Evolutionary conservation across 805 yeast species (phyloP).

Genomic region (Cyberlindnera lachancei): DNA sequence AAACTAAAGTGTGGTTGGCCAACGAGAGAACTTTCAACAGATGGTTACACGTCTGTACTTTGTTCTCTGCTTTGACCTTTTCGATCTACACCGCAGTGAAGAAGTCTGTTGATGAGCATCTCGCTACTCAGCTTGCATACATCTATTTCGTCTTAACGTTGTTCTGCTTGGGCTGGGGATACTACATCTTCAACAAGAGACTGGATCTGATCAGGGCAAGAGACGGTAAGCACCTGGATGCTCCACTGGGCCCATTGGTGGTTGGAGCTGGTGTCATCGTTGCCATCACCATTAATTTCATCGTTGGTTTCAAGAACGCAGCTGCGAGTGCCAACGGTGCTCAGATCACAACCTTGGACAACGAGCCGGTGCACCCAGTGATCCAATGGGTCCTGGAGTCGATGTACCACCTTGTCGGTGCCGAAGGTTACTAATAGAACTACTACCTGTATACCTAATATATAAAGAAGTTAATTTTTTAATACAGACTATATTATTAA

Average conservation of each 20-base stretch:
- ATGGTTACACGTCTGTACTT: constrained; percentile 86
- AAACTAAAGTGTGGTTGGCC: constrained; percentile 97
- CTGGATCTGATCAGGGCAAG: constrained; percentile 68
- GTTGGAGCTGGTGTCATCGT: constrained; percentile 61
- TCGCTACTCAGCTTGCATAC: constrained; percentile 70
- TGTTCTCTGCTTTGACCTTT: constrained; percentile 80
- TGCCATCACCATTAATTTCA: constrained; percentile 66
- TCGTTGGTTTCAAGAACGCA: constrained; percentile 48
- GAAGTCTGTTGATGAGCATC: constrained; percentile 50
- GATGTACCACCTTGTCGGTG: constrained; percentile 28
- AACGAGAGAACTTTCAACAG: constrained; percentile 95
- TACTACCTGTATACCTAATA: not conserved
- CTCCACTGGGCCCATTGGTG: constrained; percentile 80
- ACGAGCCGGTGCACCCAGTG: constrained; percentile 15
- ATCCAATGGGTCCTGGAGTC: constrained; percentile 24
- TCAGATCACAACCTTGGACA: constrained; percentile 9
- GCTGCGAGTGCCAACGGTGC: constrained; percentile 16
- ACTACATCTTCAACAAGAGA: constrained; percentile 64
- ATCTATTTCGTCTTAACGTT: constrained; percentile 73
- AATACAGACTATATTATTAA: not conserved
- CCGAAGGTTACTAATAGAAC: constrained; percentile 11
- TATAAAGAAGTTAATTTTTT: not conserved
- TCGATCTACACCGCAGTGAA: constrained; percentile 71
- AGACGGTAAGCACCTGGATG: constrained; percentile 83
- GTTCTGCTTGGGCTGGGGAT: constrained; percentile 87